Evolutionary conservation across 495 filamentous ascomycete species (phyloP).

Genomic region (Penicillium simplicissimum): DNA sequence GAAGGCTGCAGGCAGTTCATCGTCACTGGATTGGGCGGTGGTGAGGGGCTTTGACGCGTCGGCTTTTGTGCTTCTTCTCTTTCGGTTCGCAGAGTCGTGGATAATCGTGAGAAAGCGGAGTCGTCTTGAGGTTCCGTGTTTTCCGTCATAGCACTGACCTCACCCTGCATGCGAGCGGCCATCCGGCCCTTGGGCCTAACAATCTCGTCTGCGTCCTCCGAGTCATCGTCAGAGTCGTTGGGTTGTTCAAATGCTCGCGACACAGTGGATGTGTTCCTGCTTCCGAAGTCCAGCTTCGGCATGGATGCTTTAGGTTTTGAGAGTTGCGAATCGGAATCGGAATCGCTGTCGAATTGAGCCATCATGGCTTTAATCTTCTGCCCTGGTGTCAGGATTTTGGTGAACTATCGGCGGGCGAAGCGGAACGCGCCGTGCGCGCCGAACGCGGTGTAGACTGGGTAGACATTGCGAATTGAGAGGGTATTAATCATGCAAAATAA

Average conservation of each 20-base stretch:
- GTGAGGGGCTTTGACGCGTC: constrained; percentile 13
- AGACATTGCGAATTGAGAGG: constrained; percentile 33
- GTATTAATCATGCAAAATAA: not conserved
- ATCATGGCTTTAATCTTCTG: constrained; percentile 71
- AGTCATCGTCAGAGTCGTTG: constrained; percentile 28
- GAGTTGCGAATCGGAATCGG: constrained; percentile 50
- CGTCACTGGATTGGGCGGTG: constrained; percentile 28
- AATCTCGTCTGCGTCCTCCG: constrained; percentile 52
- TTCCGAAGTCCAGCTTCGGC: constrained; percentile 28
- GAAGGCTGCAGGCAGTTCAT: constrained; percentile 40
- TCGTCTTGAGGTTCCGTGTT: constrained; percentile 14
- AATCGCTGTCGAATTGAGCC: constrained; percentile 60
- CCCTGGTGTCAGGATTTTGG: constrained; percentile 61
- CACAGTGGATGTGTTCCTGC: constrained; percentile 14
- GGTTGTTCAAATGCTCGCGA: constrained; percentile 13
- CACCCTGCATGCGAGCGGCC: constrained; percentile 64
- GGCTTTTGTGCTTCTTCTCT: constrained; percentile 22
- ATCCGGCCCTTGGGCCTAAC: constrained; percentile 67
- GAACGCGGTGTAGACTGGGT: constrained; percentile 44
- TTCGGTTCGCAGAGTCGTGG: constrained; percentile 28
- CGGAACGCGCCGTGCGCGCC: constrained; percentile 45
- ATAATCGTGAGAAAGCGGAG: constrained; percentile 41
- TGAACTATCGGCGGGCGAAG: constrained; percentile 34
- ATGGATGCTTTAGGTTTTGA: constrained; percentile 18
- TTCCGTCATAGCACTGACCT: constrained; percentile 3